These are phyloP conservation scores for Elsinoe batatas DNA, from an alignment of 2,329 filamentous ascomycete species.

Conservation along the genomic window DNA sequence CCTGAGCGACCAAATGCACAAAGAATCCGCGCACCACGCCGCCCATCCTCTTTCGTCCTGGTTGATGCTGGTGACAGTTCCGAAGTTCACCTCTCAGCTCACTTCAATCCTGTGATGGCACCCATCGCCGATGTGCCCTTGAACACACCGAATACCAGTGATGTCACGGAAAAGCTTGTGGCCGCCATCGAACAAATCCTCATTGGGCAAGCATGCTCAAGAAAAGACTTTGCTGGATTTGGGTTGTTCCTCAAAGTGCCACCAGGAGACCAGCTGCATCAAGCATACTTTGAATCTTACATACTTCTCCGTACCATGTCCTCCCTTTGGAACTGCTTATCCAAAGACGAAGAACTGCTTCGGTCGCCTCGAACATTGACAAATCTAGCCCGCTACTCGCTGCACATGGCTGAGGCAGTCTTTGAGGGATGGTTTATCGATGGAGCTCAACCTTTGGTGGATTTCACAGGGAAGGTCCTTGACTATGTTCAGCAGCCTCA, in stretches of 20 bases:
- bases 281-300: slow-evolving; percentile 91
- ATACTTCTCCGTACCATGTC: slow-evolving; percentile 66
- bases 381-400: slow-evolving; percentile 72
- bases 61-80: slow-evolving; percentile 60
- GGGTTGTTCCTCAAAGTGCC: slow-evolving; percentile 79
- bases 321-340: slow-evolving; percentile 59
- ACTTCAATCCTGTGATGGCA: slow-evolving; percentile 53
- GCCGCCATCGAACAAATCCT: slow-evolving; percentile 73
- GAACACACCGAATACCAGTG: slow-evolving; percentile 49
- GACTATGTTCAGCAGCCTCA: slow-evolving; percentile 86
- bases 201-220: slow-evolving; percentile 70
- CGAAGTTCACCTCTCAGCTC: slow-evolving; percentile 49
- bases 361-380: slow-evolving; percentile 75
- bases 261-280: slow-evolving; percentile 86
- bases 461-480: slow-evolving; percentile 74
- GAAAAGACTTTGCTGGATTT: slow-evolving; percentile 87
- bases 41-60: slow-evolving; percentile 85
- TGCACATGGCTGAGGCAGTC: slow-evolving; percentile 77
- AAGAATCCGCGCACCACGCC: slow-evolving; percentile 55
- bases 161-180: slow-evolving; percentile 64
- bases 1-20: slow-evolving; percentile 16
- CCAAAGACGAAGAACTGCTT: slow-evolving; percentile 60
- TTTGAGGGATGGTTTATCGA: slow-evolving; percentile 96
- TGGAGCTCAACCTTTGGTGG: slow-evolving; percentile 70
- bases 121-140: slow-evolving; percentile 43